Percentiles rank a stretch among this genome's conserved stretches.
phyloP scores from a whole-genome alignment of 2,329 filamentous ascomycete species.

The Aspergillus terreus region DNA sequence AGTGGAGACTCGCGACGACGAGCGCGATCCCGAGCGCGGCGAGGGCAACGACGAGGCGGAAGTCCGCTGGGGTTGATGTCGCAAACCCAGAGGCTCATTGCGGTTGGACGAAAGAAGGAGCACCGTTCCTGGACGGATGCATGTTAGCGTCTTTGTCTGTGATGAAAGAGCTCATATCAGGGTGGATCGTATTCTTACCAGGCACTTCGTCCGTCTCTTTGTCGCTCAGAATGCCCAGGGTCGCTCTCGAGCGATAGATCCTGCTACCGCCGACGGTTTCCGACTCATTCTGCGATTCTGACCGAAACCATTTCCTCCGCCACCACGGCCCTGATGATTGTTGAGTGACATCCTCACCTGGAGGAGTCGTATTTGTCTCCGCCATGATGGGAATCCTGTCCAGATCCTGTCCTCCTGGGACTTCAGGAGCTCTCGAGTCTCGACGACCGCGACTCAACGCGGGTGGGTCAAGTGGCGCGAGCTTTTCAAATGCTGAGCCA shows the following conservation, averaged over 20 bases:
- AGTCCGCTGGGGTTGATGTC: slow-evolving; percentile 59
- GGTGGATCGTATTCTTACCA: slow-evolving; percentile 49
- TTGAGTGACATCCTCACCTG: background rate
- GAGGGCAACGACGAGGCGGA: slow-evolving; percentile 55
- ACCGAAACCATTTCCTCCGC: slow-evolving; percentile 19
- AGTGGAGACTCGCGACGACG: slow-evolving; percentile 31
- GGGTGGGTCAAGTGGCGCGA: too few species aligned
- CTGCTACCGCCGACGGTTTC: slow-evolving; percentile 11
- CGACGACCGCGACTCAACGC: too few species aligned
- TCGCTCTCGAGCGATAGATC: slow-evolving; percentile 46
- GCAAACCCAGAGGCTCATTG: slow-evolving; percentile 60
- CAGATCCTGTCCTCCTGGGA: too few species aligned
- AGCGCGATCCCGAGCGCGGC: slow-evolving; percentile 37
- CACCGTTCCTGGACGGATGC: slow-evolving; percentile 51
- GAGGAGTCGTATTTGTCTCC: background rate
- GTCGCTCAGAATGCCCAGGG: slow-evolving; percentile 79
- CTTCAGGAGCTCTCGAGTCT: too few species aligned
- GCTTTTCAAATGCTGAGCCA: too few species aligned
- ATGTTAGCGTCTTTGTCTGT: slow-evolving; percentile 6
- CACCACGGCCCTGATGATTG: slow-evolving; percentile 12
- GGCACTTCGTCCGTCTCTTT: slow-evolving; percentile 80
- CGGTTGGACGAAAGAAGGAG: slow-evolving; percentile 58
- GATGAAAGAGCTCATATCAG: background rate
- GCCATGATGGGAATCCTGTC: background rate
- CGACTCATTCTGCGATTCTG: slow-evolving; percentile 4